Base-by-base conservation (phyloP, 2,329 filamentous ascomycete species). In the Aspergillus sp. region DNA sequence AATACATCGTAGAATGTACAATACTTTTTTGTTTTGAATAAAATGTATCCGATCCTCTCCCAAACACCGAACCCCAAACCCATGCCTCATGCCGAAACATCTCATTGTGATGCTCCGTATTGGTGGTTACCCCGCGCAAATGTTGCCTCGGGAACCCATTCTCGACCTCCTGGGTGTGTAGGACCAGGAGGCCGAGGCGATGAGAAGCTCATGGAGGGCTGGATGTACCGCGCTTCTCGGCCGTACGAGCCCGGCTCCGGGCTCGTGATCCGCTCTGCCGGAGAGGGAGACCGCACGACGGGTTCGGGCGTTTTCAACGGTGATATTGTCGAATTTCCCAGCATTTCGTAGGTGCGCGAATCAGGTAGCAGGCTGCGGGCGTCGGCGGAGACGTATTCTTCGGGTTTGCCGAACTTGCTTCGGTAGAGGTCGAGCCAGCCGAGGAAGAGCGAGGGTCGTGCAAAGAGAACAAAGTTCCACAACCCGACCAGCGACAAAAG, bases 381-480 rank as follows among this genome's bases (percentile, higher is more conserved):
- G 72, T 97, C 94, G 50, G 90, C 88, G 45, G 91, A 96, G 64
- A 96, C 90, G 69, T 97, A 98, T 74, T 98, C 94, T 68, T 89
- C 86, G 60, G 78, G 76, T 39, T 72, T 74, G 22, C 78, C 75
- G 61, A 86, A 77, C 52, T 80, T 71, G 42, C 76, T 73, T 56
- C 75, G 79, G 65, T 87, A 75, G 47, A 93, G 77, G 26, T 96
- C 87, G 47, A 81, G 66, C 95, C 95, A 99, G 63, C 90, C 95
- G 3, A 82, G 84, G 57, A 96, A 81, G 88, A 98, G 96, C n/a
- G 90, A 89, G 74, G 85, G 87, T 55, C 93, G 89, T 42, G 90
- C 89, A 32, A 97, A 85, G 59, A 98, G 85, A 56, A 96, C 76
- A 58, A 96, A 83, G 53, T 90, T 86, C 87, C 94, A 96, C 52